Base-by-base conservation (phyloP, 768 basidiomycete species). In the Collybia sp. region DNA sequence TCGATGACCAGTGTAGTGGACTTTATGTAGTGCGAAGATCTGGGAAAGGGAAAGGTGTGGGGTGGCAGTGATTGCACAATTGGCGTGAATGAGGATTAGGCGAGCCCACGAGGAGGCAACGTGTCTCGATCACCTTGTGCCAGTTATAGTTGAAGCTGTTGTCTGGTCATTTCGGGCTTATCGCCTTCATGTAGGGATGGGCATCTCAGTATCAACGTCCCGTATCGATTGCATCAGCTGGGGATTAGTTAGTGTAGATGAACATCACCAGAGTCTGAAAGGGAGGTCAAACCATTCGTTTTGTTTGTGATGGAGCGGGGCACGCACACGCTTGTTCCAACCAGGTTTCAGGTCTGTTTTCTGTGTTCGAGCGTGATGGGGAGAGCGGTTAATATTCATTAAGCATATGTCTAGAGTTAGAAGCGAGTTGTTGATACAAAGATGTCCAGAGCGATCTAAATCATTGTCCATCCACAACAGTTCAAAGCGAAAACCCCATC, bases 401-500 rank as follows among this genome's bases (percentile, higher is more conserved):
- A 37, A 37, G 35, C 17, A 37, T 37, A 18, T n/a, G 35, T n/a
- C 17, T 37, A 37, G 17, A 18, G 13, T 37, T 18, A 37, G 17
- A 10, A n/a, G n/a, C 3, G 35, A 37, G 13, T 13, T 37, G 35
- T n/a, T 37, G 35, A n/a, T 37, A 37, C 35, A 37, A 6, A 37
- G 13, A 18, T 37, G 17, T 37, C 35, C n/a, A 37, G 10, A n/a
- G 35, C 17, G 10, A 10, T 37, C 35, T 37, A 34, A 34, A 34
- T 15, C 33, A 18, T n/a, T 13, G 35, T 37, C 13, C 25, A 25
- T 25, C 35, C 35, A 37, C 35, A 10, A n/a, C 35, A n/a, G n/a
- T 35, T 55, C 47, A 58, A 43, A 53, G 46, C 30, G 42, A 49
- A 42, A 62, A 72, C 45, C 58, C 59, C 88, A 85, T 87, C 20